Base-by-base conservation (phyloP, 345 rosid species). In the Corchorus olitorius region DNA sequence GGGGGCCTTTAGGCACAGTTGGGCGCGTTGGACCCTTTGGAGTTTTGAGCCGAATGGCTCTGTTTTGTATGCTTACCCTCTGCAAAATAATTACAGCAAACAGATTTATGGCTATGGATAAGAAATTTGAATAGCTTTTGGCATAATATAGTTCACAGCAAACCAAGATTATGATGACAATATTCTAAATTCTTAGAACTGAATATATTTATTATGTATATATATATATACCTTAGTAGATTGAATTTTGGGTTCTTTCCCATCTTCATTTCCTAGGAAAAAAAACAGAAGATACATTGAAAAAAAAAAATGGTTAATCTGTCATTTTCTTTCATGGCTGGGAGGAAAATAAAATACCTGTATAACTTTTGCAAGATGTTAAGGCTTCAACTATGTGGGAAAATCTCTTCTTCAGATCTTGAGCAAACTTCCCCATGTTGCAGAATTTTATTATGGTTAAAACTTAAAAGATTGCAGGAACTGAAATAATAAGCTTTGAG, bases 331-430 rank as follows among this genome's bases (percentile, higher is more conserved):
- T 55, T 55, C 19, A 5, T 43, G 6, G 27, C 27, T 12, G n/a
- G 70, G 70, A 52, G 70, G 27, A 39, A 22, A 37, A 43, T 52
- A 43, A 66, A 0, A 22, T 27, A 76, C 82, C 85, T 60, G 34
- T 13, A 46, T 70, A n/a, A 35, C 16, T 20, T 62, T 27, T 73
- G 73, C 55, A 54, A 14, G 74, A 76, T 58, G 39, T 76, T 20
- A 70, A 53, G 70, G 73, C 41, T 70, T 74, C 83, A 49, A 79
- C 14, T 15, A 83, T 11, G 4, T 34, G 20, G 54, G 70, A 34
- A 71, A 74, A 70, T 59, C 79, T 34, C 43, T 70, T 41, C 77
- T 83, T 80, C 76, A 83, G 86, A 79, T 67, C 80, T 72, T 73
- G 75, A 37, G 59, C 82, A 53, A 79, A 54, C 54, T 78, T 78